These are phyloP conservation scores for Phytophthora quininea DNA, from an alignment of 352 stramenopile genomes.

Conservation along the genomic window DNA sequence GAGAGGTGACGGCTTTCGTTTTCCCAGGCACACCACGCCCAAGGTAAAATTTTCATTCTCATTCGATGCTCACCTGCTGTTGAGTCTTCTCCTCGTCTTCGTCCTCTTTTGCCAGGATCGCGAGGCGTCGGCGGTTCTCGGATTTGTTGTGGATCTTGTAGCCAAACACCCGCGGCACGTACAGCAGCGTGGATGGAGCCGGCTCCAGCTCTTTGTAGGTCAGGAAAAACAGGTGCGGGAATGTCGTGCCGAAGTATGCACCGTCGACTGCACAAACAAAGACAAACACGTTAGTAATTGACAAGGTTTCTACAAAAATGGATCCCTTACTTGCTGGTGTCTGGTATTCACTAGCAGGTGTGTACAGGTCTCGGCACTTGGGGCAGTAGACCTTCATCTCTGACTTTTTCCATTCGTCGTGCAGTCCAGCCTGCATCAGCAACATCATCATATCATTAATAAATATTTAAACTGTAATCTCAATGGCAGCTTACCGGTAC, in stretches of 20 bases:
- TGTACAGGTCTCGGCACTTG: slow-evolving; percentile 90
- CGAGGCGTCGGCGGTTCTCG: slow-evolving; percentile 81
- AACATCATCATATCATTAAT: slow-evolving; percentile 1
- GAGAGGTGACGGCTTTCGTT: neutral
- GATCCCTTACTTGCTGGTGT: slow-evolving; percentile 71
- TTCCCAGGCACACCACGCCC: slow-evolving; percentile 10
- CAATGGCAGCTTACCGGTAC: slow-evolving; percentile 61
- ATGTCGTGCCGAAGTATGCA: slow-evolving; percentile 98
- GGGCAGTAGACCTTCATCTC: slow-evolving; percentile 93
- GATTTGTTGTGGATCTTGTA: slow-evolving; percentile 93
- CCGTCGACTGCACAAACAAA: slow-evolving; percentile 84
- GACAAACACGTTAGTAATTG: neutral
- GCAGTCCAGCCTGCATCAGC: slow-evolving; percentile 66
- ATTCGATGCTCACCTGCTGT: slow-evolving; percentile 65
- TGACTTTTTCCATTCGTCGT: slow-evolving; percentile 90
- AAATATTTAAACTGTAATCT: too few relatives aligned
- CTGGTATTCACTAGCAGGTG: slow-evolving; percentile 83
- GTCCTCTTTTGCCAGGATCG: slow-evolving; percentile 81
- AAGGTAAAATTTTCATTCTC: slow-evolving; percentile 39
- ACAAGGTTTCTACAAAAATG: neutral
- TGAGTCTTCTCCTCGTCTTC: slow-evolving; percentile 76
- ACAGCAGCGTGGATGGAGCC: slow-evolving; percentile 81
- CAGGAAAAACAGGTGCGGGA: slow-evolving; percentile 99
- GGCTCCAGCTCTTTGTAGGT: slow-evolving; percentile 94
- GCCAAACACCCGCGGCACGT: slow-evolving; percentile 91